phyloP scores from a whole-genome alignment of 106 monocot genomes.

The Acorus gramineus region DNA sequence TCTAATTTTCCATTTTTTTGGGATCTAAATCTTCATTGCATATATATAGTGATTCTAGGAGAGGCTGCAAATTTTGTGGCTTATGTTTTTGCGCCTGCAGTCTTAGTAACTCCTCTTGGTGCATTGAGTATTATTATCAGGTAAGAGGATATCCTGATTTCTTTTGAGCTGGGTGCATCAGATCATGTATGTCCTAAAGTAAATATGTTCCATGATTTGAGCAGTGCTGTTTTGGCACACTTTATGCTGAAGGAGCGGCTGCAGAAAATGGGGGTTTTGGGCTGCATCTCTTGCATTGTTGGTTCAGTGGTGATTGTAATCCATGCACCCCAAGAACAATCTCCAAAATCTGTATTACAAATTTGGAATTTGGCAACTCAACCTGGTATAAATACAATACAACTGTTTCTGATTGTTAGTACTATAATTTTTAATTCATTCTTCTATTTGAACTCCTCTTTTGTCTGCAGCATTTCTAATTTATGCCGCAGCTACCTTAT shows the following conservation, averaged over 20 bases:
- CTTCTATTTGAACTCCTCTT: constrained; percentile 6
- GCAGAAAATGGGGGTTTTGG: constrained; percentile 56
- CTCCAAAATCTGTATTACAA: constrained; percentile 55
- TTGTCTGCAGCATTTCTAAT: constrained; percentile 45
- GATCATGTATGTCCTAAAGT: background rate
- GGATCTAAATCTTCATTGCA: background rate
- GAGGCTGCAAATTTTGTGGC: constrained; percentile 75
- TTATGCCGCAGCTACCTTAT: constrained; percentile 28
- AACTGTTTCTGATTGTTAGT: background rate
- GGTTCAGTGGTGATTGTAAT: constrained; percentile 71
- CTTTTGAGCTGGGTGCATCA: background rate
- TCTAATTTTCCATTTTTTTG: background rate
- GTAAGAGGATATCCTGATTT: constrained; percentile 13
- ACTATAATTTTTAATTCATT: background rate
- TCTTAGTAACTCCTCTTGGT: constrained; percentile 79
- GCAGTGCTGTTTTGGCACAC: constrained; percentile 73
- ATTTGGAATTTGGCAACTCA: constrained; percentile 78
- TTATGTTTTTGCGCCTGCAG: constrained; percentile 75
- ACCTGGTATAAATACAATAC: constrained; percentile 36
- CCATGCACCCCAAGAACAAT: constrained; percentile 66
- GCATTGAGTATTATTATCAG: constrained; percentile 81
- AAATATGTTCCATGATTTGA: background rate
- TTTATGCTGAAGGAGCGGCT: constrained; percentile 61
- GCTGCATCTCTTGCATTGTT: constrained; percentile 67
- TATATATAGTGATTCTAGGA: constrained; percentile 53